A percentile compares a stretch with the other conserved stretches of the same genome.
phyloP scores from a whole-genome alignment of 176 grass and related monocot genomes.

The Aegilops sharonensis region DNA sequence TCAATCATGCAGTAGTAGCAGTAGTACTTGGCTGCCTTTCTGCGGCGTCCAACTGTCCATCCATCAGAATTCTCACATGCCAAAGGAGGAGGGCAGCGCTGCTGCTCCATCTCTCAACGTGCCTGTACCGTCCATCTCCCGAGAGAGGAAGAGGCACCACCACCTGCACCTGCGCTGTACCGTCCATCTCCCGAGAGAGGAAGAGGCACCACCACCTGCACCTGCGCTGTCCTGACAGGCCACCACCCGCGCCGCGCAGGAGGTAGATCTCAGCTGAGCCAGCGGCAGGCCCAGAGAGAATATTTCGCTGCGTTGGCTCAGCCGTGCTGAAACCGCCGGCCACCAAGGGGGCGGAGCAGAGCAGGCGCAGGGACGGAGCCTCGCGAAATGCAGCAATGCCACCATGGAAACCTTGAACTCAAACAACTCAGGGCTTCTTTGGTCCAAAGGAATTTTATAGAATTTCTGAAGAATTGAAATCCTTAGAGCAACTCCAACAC shows the following conservation, averaged over 20 bases:
- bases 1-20: not conserved
- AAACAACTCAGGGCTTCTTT: too few species aligned
- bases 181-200: too few species aligned
- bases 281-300: not conserved
- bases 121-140: not conserved
- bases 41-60: not conserved
- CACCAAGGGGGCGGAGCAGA: not conserved
- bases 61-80: conserved; percentile 15
- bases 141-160: too few species aligned
- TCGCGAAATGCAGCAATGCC: too few species aligned
- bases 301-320: not conserved
- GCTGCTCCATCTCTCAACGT: not conserved
- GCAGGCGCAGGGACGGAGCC: not conserved
- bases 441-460: too few species aligned
- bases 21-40: not conserved
- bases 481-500: too few species aligned
- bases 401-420: too few species aligned
- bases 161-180: not conserved
- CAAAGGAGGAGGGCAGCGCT: not conserved
- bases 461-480: too few species aligned
- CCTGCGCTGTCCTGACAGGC: not conserved
- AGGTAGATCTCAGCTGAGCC: not conserved
- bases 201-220: too few species aligned
- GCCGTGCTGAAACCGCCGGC: not conserved
- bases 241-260: not conserved